Base-by-base conservation (phyloP, 129 eudicot genomes). In the Centaurea solstitialis region DNA sequence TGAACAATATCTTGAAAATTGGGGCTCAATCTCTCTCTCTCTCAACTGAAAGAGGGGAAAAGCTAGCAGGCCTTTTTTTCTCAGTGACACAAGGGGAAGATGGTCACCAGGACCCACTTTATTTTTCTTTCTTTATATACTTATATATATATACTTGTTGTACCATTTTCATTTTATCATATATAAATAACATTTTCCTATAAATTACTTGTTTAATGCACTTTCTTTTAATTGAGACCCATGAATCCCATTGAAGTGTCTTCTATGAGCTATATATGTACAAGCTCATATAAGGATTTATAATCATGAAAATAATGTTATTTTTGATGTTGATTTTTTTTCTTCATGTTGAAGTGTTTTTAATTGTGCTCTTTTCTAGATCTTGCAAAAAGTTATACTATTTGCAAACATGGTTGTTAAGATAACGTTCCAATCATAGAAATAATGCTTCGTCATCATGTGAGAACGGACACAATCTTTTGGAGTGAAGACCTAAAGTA, bases 41-140 rank as follows among this genome's bases (percentile, higher is more conserved):
- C 76, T 7, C 4, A 70, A 79, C 83, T 70, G 77, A 79, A 71
- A 79, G 72, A 7, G 21, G 8, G 35, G 61, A 43, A 22, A 35
- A 79, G 37, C 37, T 33, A 22, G 28, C 41, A 23, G 38, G 6
- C 71, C 37, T 33, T 70, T 77, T 68, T 50, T 26, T 9, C 33
- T 57, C 23, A 62, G 76, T 70, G 76, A 79, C 77, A 57, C 30
- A 71, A 79, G 22, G 7, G 37, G 83, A 70, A 57, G 77, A 57
- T 57, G 45, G 26, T 79, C 64, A n/a, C 59, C 17, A 6, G 77
- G 83, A 38, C 77, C 83, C 83, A 70, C 72, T 21, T 71, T 6
- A 45, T 6, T 8, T 61, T 26, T 26, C 30, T 26, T 26, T 26
- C 30, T 26, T 26, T 26, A 26, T 26, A 26, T 26, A 26, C 30